These are phyloP conservation scores for Botrytis cinerea DNA, from an alignment of 2,329 filamentous ascomycete genomes.

Conservation along the genomic window DNA sequence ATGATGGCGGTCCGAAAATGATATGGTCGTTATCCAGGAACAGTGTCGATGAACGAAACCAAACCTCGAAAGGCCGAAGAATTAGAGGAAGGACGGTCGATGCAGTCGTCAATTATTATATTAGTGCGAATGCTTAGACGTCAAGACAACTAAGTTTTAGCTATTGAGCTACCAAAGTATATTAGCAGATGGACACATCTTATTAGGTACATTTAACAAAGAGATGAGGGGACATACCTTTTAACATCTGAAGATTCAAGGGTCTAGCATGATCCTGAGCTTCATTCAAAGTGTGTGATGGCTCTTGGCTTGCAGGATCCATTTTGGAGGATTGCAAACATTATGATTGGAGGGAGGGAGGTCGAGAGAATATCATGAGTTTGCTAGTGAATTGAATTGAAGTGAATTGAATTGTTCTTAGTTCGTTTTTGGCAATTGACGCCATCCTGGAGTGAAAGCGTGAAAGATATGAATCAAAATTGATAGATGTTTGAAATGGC, in stretches of 20 bases:
- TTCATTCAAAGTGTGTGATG: not conserved
- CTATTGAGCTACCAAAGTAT: constrained; percentile 2
- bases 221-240: constrained; percentile 10
- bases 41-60: not conserved
- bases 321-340: not conserved
- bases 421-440: not conserved
- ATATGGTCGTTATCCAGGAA: constrained; percentile 2
- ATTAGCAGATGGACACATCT: not conserved
- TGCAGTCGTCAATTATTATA: not conserved
- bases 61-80: not conserved
- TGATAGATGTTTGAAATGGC: constrained; percentile 13
- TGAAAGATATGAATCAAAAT: not conserved
- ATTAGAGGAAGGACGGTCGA: not conserved
- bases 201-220: constrained; percentile 6
- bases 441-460: no score
- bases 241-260: not conserved
- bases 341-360: not conserved
- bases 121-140: not conserved
- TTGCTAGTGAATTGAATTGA: not conserved
- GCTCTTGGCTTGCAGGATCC: constrained; percentile 12
- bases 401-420: not conserved
- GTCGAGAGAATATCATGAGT: not conserved
- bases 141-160: not conserved
- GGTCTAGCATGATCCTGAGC: not conserved
- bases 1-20: not conserved